Evolutionary conservation across 2,329 filamentous ascomycete species (phyloP).

Genomic region (Pezicula carpinea): DNA sequence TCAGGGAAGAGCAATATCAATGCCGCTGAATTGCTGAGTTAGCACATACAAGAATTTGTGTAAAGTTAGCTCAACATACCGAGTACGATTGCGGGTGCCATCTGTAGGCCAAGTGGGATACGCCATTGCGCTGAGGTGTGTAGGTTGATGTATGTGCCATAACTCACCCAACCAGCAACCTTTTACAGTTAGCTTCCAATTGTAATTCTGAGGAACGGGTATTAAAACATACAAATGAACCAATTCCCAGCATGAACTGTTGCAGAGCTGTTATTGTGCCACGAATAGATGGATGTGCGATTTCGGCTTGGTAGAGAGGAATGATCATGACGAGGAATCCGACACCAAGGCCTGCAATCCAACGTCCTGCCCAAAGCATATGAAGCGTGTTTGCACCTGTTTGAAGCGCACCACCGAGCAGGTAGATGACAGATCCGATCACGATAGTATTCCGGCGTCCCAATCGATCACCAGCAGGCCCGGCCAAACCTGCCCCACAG

Average conservation of each 20-base stretch:
- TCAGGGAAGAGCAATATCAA: slow-evolving; percentile 62
- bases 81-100: slow-evolving; percentile 52
- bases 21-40: slow-evolving; percentile 30
- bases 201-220: background rate
- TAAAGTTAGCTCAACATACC: slow-evolving; percentile 25
- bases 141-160: slow-evolving; percentile 41
- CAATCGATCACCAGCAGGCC: slow-evolving; percentile 50
- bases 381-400: slow-evolving; percentile 55
- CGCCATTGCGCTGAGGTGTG: slow-evolving; percentile 30
- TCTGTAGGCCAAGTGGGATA: slow-evolving; percentile 45
- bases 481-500: slow-evolving; percentile 52
- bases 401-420: slow-evolving; percentile 68
- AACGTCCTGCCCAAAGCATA: slow-evolving; percentile 67
- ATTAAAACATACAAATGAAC: slow-evolving; percentile 44
- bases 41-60: background rate
- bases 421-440: slow-evolving; percentile 66
- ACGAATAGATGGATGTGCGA: slow-evolving; percentile 73
- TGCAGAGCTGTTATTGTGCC: slow-evolving; percentile 68
- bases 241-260: slow-evolving; percentile 79
- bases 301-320: slow-evolving; percentile 71
- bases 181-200: background rate
- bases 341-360: slow-evolving; percentile 61
- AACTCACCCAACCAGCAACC: slow-evolving; percentile 68
- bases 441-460: slow-evolving; percentile 70
- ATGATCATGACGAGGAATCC: slow-evolving; percentile 39